Evolutionary conservation across 495 filamentous ascomycete species (phyloP).

Genomic region (Oidiodendron maius): DNA sequence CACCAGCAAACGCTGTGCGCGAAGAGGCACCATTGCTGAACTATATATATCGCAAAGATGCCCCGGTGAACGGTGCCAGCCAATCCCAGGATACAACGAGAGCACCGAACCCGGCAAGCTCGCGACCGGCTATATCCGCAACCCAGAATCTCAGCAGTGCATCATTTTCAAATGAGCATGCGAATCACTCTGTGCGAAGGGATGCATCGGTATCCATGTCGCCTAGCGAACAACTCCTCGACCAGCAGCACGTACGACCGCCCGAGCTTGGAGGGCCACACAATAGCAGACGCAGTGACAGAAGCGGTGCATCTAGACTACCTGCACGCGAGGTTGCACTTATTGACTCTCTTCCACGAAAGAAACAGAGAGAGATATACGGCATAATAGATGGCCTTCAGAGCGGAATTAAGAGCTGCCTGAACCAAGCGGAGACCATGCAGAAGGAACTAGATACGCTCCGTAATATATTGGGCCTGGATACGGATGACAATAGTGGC

Average conservation of each 20-base stretch:
- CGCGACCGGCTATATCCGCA: neutral
- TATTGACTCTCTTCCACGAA: slow-evolving; percentile 14
- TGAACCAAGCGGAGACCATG: slow-evolving; percentile 16
- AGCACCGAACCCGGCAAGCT: neutral
- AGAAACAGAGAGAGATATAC: slow-evolving; percentile 19
- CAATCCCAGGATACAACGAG: neutral
- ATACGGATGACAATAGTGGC: neutral
- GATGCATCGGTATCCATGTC: neutral
- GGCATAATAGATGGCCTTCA: slow-evolving; percentile 18
- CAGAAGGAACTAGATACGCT: slow-evolving; percentile 19
- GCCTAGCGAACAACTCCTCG: neutral
- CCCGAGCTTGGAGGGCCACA: neutral
- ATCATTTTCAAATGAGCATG: no score
- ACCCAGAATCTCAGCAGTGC: neutral
- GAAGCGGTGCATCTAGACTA: neutral
- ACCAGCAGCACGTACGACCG: neutral
- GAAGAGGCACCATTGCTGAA: neutral
- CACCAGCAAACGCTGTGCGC: neutral
- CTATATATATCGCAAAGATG: neutral
- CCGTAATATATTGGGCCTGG: slow-evolving; percentile 5
- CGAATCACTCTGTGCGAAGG: no score
- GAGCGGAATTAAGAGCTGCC: slow-evolving; percentile 14
- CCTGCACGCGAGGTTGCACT: neutral
- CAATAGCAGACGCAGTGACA: neutral
- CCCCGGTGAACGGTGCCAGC: neutral